Conservation (phyloP, 2,329 filamentous ascomycete genomes). For the Scytalidium lignicola region DNA sequence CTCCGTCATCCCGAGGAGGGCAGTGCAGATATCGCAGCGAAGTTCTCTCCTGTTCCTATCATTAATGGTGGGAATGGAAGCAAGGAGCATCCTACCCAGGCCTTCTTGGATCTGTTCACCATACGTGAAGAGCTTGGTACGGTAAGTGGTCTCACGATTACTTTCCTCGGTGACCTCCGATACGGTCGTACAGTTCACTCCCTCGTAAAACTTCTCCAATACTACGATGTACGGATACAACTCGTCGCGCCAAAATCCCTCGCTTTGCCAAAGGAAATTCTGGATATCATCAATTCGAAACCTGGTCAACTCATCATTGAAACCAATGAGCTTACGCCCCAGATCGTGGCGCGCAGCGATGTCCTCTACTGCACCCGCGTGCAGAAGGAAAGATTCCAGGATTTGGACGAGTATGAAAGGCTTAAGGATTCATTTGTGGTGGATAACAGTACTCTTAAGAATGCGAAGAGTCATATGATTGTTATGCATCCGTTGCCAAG, state of each 20-base stretch:
- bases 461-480: conserved; percentile 88
- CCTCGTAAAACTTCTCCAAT: conserved; percentile 84
- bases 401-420: conserved; percentile 71
- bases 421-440: conserved; percentile 87
- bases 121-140: conserved; percentile 97
- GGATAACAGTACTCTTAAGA: conserved; percentile 82
- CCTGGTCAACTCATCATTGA: conserved; percentile 76
- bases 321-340: conserved; percentile 73
- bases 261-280: conserved; percentile 69
- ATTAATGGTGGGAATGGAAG: conserved; percentile 97
- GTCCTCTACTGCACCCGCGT: conserved; percentile 96
- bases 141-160: conserved; percentile 91
- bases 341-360: conserved; percentile 81
- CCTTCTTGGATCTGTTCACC: conserved; percentile 95
- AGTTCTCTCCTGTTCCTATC: conserved; percentile 83
- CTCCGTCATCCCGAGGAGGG: conserved; percentile 83
- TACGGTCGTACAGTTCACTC: conserved; percentile 96
- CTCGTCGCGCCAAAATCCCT: conserved; percentile 81
- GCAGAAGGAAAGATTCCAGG: conserved; percentile 93
- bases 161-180: conserved; percentile 87
- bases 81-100: conserved; percentile 94
- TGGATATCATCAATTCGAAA: conserved; percentile 59
- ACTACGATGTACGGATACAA: conserved; percentile 94
- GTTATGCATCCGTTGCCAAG: conserved; percentile 93
- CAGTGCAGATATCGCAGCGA: conserved; percentile 76